These are phyloP conservation scores for Monilinia laxa DNA, from an alignment of 2,329 filamentous ascomycete genomes.

Conservation along the genomic window DNA sequence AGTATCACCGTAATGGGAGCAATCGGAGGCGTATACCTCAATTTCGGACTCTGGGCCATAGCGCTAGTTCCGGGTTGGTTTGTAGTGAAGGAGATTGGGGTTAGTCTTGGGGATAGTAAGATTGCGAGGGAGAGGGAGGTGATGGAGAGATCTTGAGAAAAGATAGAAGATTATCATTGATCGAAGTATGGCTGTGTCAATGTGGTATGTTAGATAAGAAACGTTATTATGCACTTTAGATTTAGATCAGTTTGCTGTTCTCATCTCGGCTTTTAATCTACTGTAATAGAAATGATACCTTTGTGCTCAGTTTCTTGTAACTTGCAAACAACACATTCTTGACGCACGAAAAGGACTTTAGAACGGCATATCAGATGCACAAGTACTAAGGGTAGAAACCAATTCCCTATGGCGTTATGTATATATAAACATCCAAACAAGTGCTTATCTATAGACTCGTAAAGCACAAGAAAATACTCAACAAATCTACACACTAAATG, in stretches of 20 bases:
- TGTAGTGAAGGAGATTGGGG: slow-evolving; percentile 48
- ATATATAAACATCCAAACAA: no score
- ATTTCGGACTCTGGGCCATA: slow-evolving; percentile 66
- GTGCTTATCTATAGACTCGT: no score
- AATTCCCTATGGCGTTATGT: no score
- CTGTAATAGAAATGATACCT: no score
- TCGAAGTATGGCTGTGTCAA: neutral
- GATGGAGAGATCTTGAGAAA: neutral
- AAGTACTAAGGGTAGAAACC: no score
- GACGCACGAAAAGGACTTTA: no score
- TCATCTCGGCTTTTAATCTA: neutral
- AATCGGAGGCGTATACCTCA: slow-evolving; percentile 67
- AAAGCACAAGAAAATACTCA: no score
- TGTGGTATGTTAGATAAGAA: neutral
- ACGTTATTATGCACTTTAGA: neutral
- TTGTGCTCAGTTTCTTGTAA: no score
- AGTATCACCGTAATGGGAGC: slow-evolving; percentile 61
- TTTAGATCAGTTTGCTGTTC: neutral
- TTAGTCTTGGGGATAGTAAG: slow-evolving; percentile 34
- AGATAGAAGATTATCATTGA: no score
- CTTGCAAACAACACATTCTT: no score
- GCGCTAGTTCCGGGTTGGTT: slow-evolving; percentile 66
- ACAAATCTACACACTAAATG: no score
- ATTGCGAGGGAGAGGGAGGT: slow-evolving; percentile 29
- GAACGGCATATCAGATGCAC: no score